Conservation (phyloP, 306 rosid genomes). For the Inga leiocalycina region DNA sequence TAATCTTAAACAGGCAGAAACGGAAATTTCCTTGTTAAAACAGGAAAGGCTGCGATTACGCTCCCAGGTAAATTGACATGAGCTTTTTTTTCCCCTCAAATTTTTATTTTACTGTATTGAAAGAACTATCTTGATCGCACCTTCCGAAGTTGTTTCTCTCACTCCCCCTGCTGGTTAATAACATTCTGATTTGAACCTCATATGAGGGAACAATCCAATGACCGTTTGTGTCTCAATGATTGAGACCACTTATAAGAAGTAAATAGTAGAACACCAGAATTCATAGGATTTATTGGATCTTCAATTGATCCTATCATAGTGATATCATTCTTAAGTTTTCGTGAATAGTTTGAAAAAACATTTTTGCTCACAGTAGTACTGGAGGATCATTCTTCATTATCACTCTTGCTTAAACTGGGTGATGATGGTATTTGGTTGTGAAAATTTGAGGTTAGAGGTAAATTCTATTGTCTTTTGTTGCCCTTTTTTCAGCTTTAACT, state of each 20-base stretch:
- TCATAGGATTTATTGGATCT: not conserved
- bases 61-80: conserved; percentile 63
- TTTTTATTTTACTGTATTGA: not conserved
- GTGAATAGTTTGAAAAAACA: not conserved
- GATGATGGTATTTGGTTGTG: not conserved
- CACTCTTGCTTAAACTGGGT: conserved; percentile 5
- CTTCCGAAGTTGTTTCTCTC: not conserved
- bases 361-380: not conserved
- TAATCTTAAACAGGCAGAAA: conserved; percentile 74
- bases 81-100: not conserved
- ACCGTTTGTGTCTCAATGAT: not conserved
- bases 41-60: conserved; percentile 86
- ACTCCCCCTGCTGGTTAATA: not conserved
- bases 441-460: not conserved
- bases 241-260: not conserved
- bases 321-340: not conserved
- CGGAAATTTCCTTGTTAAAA: conserved; percentile 81
- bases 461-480: not conserved
- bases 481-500: not conserved
- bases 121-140: conserved; percentile 5
- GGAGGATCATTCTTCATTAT: conserved; percentile 1
- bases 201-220: not conserved
- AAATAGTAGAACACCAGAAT: not conserved
- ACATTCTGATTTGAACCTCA: not conserved
- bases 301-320: not conserved